Conservation (phyloP, 176 grass and related monocot genomes). For the Aechmea fasciata region DNA sequence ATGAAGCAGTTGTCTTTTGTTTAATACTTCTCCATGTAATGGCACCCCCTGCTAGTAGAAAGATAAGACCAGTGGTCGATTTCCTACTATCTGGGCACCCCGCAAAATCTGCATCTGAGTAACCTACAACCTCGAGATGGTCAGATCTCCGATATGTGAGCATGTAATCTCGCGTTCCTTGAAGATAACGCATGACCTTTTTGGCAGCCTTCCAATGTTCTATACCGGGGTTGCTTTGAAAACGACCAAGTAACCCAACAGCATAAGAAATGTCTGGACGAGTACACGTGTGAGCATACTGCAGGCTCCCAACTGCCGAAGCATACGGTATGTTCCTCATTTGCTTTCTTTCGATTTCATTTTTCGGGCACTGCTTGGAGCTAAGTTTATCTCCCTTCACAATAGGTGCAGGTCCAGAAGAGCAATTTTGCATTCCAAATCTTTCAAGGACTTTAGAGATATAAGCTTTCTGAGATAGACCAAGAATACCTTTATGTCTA, state of each 20-base stretch:
- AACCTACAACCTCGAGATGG: conserved; percentile 7
- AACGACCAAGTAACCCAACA: background rate
- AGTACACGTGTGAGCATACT: conserved; percentile 12
- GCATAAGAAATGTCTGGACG: background rate
- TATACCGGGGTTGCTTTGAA: background rate
- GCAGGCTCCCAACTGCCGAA: background rate
- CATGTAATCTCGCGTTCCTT: conserved; percentile 4
- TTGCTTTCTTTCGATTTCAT: background rate
- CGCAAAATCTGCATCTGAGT: background rate
- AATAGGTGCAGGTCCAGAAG: background rate
- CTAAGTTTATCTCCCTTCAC: background rate
- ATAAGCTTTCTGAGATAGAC: background rate
- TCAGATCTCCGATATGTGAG: conserved; percentile 6
- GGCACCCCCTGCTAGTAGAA: background rate
- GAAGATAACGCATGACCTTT: background rate
- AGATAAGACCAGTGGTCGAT: conserved; percentile 7
- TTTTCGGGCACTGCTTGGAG: background rate
- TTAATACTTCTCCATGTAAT: background rate
- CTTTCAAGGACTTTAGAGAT: background rate
- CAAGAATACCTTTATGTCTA: background rate
- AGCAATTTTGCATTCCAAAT: background rate
- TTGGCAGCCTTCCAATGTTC: background rate
- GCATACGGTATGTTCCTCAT: background rate
- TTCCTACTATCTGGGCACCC: background rate
- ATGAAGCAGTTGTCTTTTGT: background rate